phyloP scores from a whole-genome alignment of 2,329 filamentous ascomycete species.

The Acephala macrosclerotiorum region DNA sequence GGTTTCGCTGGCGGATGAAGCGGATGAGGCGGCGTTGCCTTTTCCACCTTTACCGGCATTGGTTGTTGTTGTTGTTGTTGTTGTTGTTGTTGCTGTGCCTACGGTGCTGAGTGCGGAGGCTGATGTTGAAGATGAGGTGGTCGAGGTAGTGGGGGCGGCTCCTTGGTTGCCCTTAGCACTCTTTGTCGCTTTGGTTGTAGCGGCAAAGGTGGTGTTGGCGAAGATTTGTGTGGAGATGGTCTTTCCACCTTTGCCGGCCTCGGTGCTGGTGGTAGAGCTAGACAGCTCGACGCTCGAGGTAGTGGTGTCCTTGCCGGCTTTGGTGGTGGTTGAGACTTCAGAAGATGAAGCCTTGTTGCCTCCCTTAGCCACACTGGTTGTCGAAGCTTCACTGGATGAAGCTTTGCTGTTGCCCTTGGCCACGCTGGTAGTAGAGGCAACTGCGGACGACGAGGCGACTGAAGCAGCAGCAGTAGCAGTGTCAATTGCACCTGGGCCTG shows the following conservation, averaged over 20 bases:
- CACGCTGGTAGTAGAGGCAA: neutral
- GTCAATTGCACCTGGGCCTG: constrained; percentile 22
- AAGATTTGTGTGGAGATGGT: neutral
- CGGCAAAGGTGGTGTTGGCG: neutral
- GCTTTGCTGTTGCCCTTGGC: neutral
- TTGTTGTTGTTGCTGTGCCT: constrained; percentile 10
- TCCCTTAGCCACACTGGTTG: neutral
- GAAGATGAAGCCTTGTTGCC: neutral
- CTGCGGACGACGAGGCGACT: constrained; percentile 2
- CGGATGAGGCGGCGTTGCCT: constrained; percentile 14
- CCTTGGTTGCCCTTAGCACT: neutral
- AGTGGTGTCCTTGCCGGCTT: neutral
- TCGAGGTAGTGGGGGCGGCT: neutral
- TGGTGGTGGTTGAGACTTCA: constrained; percentile 13
- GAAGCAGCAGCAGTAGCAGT: constrained; percentile 16
- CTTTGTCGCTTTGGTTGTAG: neutral
- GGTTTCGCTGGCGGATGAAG: constrained; percentile 10
- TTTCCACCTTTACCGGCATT: constrained; percentile 17
- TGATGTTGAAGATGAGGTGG: neutral
- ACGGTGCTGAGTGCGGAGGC: neutral
- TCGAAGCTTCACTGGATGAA: neutral
- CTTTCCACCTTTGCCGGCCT: constrained; percentile 13
- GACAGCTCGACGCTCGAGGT: neutral
- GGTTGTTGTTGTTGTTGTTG: constrained; percentile 11
- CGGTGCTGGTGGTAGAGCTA: constrained; percentile 7